phyloP scores from a whole-genome alignment of 192 early-diverging fungal genomes.

The Gonapodya prolifera region DNA sequence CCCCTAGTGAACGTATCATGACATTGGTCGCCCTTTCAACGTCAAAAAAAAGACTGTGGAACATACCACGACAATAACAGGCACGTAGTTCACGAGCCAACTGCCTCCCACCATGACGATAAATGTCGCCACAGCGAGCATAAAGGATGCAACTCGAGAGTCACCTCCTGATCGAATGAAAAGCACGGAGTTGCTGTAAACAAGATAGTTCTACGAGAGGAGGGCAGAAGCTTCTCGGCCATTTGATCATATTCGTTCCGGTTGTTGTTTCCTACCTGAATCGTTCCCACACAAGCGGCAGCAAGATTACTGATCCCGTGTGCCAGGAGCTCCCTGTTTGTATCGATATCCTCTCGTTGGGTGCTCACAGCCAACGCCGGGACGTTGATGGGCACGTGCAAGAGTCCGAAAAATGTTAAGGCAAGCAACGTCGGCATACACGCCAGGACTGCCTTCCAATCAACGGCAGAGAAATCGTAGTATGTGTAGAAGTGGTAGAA shows the following conservation, averaged over 20 bases:
- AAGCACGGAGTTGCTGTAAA: constrained; percentile 83
- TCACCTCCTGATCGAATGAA: constrained; percentile 88
- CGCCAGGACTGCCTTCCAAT: neutral
- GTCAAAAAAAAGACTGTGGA: no score
- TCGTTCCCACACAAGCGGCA: constrained; percentile 62
- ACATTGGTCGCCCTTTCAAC: neutral
- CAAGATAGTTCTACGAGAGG: constrained; percentile 59
- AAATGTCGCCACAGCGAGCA: constrained; percentile 64
- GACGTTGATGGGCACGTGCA: constrained; percentile 97
- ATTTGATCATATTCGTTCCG: neutral
- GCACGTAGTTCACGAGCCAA: constrained; percentile 80
- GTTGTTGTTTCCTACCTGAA: constrained; percentile 27
- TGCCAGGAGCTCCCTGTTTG: constrained; percentile 80
- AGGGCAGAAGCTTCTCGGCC: constrained; percentile 1
- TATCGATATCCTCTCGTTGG: constrained; percentile 71
- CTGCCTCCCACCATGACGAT: constrained; percentile 71
- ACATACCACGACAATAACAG: constrained; percentile 85
- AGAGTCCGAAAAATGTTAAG: constrained; percentile 34
- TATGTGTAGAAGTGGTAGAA: constrained; percentile 86
- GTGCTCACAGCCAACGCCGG: constrained; percentile 89
- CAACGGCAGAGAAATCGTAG: constrained; percentile 26
- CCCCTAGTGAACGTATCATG: neutral
- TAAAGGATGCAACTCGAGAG: constrained; percentile 68
- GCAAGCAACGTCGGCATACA: constrained; percentile 10
- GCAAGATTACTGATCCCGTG: constrained; percentile 83